Evolutionary conservation across 192 early-diverging fungal genomes (phyloP).

Genomic region (Entomortierella lignicola): DNA sequence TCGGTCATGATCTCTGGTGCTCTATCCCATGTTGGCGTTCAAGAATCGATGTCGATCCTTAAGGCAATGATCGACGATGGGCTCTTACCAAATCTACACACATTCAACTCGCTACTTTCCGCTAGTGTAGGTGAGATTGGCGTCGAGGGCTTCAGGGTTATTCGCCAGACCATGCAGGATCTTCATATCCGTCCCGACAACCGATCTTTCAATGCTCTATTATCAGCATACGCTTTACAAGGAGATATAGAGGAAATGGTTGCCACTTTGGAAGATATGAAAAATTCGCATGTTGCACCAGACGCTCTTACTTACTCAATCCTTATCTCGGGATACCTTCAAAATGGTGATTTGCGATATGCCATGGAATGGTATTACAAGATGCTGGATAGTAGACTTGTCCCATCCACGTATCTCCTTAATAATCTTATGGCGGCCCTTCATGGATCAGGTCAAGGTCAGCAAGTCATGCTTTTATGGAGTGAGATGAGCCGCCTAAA

Average conservation of each 20-base stretch:
- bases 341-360: conserved; percentile 46
- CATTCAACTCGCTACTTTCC: conserved; percentile 45
- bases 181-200: conserved; percentile 30
- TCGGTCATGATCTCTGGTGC: conserved; percentile 44
- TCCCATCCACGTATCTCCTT: conserved; percentile 19
- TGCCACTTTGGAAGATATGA: conserved; percentile 30
- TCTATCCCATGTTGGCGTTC: conserved; percentile 10
- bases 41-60: conserved; percentile 39
- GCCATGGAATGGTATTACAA: conserved; percentile 53
- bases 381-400: conserved; percentile 26
- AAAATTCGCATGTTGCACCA: conserved; percentile 10
- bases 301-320: conserved; percentile 45
- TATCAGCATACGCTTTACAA: conserved; percentile 39
- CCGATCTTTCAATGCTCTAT: conserved; percentile 42
- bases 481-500: conserved; percentile 15
- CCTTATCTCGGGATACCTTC: conserved; percentile 46
- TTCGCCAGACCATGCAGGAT: conserved; percentile 34
- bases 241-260: conserved; percentile 42
- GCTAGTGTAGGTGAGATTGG: conserved; percentile 42
- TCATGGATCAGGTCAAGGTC: conserved; percentile 42
- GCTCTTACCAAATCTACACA: conserved; percentile 35
- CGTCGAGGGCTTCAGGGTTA: conserved; percentile 11
- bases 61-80: conserved; percentile 40
- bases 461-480: conserved; percentile 28
- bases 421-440: conserved; percentile 51